Conservation (phyloP, 1,139 yeast species). For the Hyphopichia burtonii region DNA sequence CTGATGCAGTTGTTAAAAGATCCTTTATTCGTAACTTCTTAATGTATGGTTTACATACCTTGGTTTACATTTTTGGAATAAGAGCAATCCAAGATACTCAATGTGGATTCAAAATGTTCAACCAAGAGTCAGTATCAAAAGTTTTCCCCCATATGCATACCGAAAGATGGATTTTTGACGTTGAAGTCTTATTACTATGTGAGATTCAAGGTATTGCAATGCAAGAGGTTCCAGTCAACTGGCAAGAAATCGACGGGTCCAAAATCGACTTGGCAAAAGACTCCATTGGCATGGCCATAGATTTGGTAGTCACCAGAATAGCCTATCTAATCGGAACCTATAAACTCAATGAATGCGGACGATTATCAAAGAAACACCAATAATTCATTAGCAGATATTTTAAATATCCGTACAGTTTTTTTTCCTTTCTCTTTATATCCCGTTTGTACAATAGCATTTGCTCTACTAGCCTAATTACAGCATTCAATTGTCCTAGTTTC, state of each 20-base stretch:
- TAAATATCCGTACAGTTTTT: background rate
- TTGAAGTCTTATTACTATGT: constrained; percentile 82
- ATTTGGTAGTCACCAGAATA: constrained; percentile 83
- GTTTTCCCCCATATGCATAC: constrained; percentile 94
- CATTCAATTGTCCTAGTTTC: no score
- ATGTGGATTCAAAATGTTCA: constrained; percentile 94
- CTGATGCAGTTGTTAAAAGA: constrained; percentile 94
- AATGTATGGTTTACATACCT: constrained; percentile 88
- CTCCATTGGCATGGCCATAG: constrained; percentile 93
- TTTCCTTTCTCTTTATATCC: no score
- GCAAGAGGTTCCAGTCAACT: constrained; percentile 79
- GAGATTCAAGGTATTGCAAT: constrained; percentile 65
- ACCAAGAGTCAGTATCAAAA: constrained; percentile 56
- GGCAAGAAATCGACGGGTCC: constrained; percentile 97
- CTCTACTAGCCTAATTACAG: no score
- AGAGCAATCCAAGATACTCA: constrained; percentile 88
- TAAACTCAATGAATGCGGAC: constrained; percentile 36
- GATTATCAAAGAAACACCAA: constrained; percentile 13
- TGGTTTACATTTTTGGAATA: constrained; percentile 87
- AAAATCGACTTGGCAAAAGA: constrained; percentile 91
- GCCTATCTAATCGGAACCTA: constrained; percentile 87
- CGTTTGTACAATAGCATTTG: no score
- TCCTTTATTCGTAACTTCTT: constrained; percentile 83
- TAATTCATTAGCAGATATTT: background rate
- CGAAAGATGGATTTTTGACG: constrained; percentile 98